Percentiles rank a stretch among this genome's conserved stretches.
These are phyloP conservation scores for Diaporthe velutina DNA, from an alignment of 2,329 filamentous ascomycete genomes.

Conservation along the genomic window DNA sequence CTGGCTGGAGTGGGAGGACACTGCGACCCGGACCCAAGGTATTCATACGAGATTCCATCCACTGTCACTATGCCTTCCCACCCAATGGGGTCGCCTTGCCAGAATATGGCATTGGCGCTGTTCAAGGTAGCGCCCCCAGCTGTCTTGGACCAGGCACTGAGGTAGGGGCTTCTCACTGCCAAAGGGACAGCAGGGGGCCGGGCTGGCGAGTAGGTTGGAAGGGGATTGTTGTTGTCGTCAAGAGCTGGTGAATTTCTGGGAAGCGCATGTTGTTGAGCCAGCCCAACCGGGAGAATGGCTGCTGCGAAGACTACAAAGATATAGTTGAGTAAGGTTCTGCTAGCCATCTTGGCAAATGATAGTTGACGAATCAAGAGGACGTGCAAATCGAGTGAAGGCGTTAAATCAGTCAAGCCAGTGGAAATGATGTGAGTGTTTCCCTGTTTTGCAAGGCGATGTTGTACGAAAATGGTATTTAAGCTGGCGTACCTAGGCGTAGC, in stretches of 20 bases:
- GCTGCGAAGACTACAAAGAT: background rate
- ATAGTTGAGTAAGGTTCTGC: background rate
- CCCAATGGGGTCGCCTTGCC: constrained; percentile 34
- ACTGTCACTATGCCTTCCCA: constrained; percentile 42
- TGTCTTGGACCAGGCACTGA: constrained; percentile 69
- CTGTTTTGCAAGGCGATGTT: background rate
- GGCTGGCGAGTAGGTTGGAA: constrained; percentile 47
- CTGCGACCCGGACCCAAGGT: constrained; percentile 57
- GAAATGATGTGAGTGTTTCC: background rate
- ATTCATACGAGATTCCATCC: constrained; percentile 52
- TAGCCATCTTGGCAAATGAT: constrained; percentile 11
- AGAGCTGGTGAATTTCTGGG: constrained; percentile 3
- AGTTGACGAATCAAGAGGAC: background rate
- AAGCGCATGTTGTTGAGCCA: constrained; percentile 10
- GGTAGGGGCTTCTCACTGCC: constrained; percentile 66
- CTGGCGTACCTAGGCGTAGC: too few relatives aligned
- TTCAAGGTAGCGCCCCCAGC: constrained; percentile 80
- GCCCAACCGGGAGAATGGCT: background rate
- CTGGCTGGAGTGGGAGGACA: constrained; percentile 51
- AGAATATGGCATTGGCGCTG: constrained; percentile 71
- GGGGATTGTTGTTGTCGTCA: constrained; percentile 31
- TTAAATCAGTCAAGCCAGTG: background rate
- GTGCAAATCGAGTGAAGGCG: background rate
- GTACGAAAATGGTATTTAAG: background rate
- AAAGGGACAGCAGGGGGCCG: constrained; percentile 57